Conservation (phyloP, 176 grass and related monocot genomes). For the Musa itinerans region DNA sequence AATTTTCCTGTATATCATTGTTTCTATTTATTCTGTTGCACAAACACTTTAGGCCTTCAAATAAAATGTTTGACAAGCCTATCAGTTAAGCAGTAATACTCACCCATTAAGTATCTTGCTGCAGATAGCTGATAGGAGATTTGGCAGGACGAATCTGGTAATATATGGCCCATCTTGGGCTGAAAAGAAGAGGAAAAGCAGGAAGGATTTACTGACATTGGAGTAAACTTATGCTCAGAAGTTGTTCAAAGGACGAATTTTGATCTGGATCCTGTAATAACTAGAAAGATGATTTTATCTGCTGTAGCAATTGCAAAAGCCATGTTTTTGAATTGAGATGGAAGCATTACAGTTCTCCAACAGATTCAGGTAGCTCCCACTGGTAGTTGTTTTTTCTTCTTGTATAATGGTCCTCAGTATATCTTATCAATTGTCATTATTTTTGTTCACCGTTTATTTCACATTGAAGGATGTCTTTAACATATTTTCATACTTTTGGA, state of each 20-base stretch:
- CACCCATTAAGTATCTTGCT: constrained; percentile 2
- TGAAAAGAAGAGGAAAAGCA: constrained; percentile 17
- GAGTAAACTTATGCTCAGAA: too few species aligned
- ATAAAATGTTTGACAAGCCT: neutral
- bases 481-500: too few species aligned
- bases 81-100: neutral
- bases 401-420: neutral
- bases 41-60: neutral
- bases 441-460: too few species aligned
- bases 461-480: too few species aligned
- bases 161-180: constrained; percentile 87
- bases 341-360: neutral
- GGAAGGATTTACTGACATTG: too few species aligned
- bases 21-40: neutral
- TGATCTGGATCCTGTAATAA: too few species aligned
- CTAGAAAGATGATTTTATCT: too few species aligned
- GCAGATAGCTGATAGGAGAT: constrained; percentile 88
- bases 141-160: constrained; percentile 91
- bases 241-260: too few species aligned
- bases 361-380: neutral
- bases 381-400: neutral
- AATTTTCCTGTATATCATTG: constrained; percentile 13
- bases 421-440: too few species aligned
- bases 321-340: neutral
- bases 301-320: neutral